phyloP scores from a whole-genome alignment of 768 basidiomycete genomes.

The Psilocybe cyanescens region DNA sequence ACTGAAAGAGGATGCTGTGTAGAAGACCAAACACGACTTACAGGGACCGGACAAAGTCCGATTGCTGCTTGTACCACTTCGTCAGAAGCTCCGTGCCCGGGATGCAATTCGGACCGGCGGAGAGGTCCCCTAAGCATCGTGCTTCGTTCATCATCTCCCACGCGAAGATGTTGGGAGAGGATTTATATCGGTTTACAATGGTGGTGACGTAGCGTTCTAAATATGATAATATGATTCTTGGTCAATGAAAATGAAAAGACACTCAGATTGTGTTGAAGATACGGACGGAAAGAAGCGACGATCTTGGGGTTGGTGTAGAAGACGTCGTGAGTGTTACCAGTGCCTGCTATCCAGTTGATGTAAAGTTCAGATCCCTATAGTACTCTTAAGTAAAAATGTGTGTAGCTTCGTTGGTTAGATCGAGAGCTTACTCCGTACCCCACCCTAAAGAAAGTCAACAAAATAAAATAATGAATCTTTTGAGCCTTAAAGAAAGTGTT shows the following conservation, averaged over 20 bases:
- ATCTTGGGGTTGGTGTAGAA: slow-evolving; percentile 60
- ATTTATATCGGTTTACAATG: slow-evolving; percentile 53
- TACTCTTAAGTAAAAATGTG: background rate
- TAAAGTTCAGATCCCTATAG: slow-evolving; percentile 63
- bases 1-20: background rate
- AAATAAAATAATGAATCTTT: background rate
- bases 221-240: background rate
- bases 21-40: slow-evolving; percentile 26
- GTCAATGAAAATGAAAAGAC: background rate
- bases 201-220: slow-evolving; percentile 51
- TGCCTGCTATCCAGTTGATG: slow-evolving; percentile 55
- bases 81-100: slow-evolving; percentile 48
- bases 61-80: slow-evolving; percentile 56
- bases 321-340: slow-evolving; percentile 52
- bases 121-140: slow-evolving; percentile 56
- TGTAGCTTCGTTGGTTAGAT: background rate
- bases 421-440: slow-evolving; percentile 52
- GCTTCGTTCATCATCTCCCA: slow-evolving; percentile 69
- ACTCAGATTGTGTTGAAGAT: background rate
- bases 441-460: slow-evolving; percentile 38
- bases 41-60: slow-evolving; percentile 55
- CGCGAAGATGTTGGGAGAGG: slow-evolving; percentile 57
- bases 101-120: slow-evolving; percentile 49
- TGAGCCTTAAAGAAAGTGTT: background rate
- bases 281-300: slow-evolving; percentile 46